These are phyloP conservation scores for Picochlorum sp. DNA, from an alignment of 139 green algal species.

Conservation along the genomic window DNA sequence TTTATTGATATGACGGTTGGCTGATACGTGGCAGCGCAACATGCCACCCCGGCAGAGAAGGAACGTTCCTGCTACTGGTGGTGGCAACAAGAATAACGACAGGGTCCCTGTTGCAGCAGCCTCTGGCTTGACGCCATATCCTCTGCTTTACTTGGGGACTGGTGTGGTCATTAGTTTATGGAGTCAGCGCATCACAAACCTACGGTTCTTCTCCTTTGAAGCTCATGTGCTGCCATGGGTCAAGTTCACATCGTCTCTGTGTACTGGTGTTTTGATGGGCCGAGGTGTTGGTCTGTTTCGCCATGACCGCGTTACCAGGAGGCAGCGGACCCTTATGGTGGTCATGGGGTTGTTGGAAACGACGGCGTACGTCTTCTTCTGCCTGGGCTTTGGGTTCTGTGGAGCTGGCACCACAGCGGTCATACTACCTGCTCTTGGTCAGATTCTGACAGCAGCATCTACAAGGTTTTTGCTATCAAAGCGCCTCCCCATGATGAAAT, in stretches of 20 bases:
- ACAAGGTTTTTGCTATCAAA: slow-evolving; percentile 22
- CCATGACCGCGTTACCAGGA: background rate
- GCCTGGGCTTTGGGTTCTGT: slow-evolving; percentile 29
- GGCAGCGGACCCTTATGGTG: slow-evolving; percentile 24
- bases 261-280: too few relatives aligned
- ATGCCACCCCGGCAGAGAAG: too few relatives aligned
- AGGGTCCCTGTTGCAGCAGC: too few relatives aligned
- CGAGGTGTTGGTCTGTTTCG: too few relatives aligned
- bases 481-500: slow-evolving; percentile 15
- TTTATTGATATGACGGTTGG: too few relatives aligned
- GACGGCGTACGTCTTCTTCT: slow-evolving; percentile 27
- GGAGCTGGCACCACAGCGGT: slow-evolving; percentile 26
- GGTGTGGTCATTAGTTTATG: slow-evolving; percentile 17
- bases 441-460: slow-evolving; percentile 33
- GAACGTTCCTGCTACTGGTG: too few relatives aligned
- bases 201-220: slow-evolving; percentile 10
- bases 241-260: slow-evolving; percentile 26
- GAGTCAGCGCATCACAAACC: slow-evolving; percentile 15
- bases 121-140: background rate
- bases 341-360: slow-evolving; percentile 31
- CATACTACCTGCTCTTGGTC: slow-evolving; percentile 28
- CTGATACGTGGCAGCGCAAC: too few relatives aligned
- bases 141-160: slow-evolving; percentile 11
- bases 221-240: slow-evolving; percentile 30
- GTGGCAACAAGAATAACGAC: too few relatives aligned